A percentile compares a stretch with the other conserved stretches of the same genome.
phyloP scores from a whole-genome alignment of 2,329 filamentous ascomycete species.

The Ascochyta pisi region DNA sequence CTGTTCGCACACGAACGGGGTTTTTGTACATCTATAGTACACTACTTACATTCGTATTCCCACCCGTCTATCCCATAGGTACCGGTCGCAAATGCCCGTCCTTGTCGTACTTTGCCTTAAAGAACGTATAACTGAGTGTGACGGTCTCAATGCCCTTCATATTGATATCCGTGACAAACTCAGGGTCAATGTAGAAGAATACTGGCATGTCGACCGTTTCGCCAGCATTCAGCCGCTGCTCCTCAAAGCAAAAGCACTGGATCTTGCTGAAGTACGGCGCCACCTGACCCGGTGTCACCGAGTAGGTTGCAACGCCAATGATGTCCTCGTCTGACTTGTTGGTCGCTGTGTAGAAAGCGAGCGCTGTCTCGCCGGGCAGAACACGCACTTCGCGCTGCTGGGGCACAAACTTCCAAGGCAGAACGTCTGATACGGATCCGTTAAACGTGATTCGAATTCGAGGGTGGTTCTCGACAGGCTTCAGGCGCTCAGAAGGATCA shows the following conservation, averaged over 20 bases:
- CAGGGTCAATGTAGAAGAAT: constrained; percentile 98
- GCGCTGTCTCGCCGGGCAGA: constrained; percentile 91
- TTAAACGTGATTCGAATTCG: constrained; percentile 96
- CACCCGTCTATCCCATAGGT: constrained; percentile 39
- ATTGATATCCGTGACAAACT: constrained; percentile 87
- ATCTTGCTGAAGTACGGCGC: constrained; percentile 99
- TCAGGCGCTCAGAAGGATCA: constrained; percentile 77
- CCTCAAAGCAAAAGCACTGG: constrained; percentile 99
- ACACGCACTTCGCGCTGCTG: constrained; percentile 97
- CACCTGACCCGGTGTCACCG: constrained; percentile 92
- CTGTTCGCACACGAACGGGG: not conserved
- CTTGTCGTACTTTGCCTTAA: constrained; percentile 89
- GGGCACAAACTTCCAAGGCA: constrained; percentile 96
- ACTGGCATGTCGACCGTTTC: constrained; percentile 99
- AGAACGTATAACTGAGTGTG: constrained; percentile 96
- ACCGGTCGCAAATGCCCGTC: constrained; percentile 72
- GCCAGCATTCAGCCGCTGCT: constrained; percentile 87
- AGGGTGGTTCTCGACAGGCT: constrained; percentile 79
- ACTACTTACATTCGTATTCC: not conserved
- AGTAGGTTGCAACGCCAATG: constrained; percentile 97
- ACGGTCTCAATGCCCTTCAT: constrained; percentile 96
- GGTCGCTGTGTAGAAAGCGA: constrained; percentile 97
- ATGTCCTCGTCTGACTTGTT: constrained; percentile 92
- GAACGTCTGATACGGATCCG: constrained; percentile 89
- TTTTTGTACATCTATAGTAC: constrained; percentile 17